Conservation (phyloP, 257 asterid genomes). For the Solanum rostratum region DNA sequence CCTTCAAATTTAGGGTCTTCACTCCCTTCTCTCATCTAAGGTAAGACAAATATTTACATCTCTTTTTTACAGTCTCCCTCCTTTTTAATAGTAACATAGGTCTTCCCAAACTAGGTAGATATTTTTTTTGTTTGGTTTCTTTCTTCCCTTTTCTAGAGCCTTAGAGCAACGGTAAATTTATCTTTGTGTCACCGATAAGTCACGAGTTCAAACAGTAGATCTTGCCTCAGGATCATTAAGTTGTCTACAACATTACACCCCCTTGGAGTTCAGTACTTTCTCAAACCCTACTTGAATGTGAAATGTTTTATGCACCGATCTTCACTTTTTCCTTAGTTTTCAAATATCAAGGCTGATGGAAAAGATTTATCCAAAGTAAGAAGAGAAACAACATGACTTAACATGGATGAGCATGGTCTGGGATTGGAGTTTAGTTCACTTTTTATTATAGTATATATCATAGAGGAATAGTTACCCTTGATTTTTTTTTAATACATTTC, state of each 20-base stretch:
- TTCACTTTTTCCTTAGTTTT: not conserved
- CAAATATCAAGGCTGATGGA: not conserved
- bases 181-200: not conserved
- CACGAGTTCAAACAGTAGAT: not conserved
- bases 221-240: not conserved
- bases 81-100: not conserved
- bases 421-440: not conserved
- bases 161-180: not conserved
- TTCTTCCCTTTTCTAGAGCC: not conserved
- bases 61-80: not conserved
- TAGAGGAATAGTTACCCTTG: not conserved
- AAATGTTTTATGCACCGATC: not conserved
- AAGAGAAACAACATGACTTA: not conserved
- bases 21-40: slow-evolving; percentile 25
- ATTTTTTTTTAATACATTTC: not conserved
- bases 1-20: slow-evolving; percentile 29
- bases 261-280: not conserved
- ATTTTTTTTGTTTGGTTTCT: not conserved
- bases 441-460: not conserved
- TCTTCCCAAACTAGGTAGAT: not conserved
- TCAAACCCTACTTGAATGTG: not conserved
- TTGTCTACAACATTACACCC: not conserved
- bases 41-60: not conserved
- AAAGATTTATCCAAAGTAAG: not conserved
- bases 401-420: slow-evolving; percentile 9